Base-by-base conservation (phyloP, 164 flowering plant genomes). In the Magnolia changhungtana region DNA sequence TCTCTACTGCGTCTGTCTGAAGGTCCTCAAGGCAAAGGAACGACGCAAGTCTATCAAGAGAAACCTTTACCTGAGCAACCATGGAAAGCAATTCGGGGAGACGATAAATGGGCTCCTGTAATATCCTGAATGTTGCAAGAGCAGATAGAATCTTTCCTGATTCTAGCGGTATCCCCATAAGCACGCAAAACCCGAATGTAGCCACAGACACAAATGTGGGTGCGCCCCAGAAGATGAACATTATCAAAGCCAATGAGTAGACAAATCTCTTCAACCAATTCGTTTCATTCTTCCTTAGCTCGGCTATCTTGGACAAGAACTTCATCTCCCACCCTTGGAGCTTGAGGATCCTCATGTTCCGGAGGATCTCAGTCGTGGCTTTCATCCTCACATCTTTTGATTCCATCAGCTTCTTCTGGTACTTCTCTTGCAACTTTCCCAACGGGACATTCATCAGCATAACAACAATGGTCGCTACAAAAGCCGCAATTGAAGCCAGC, bases 251-350 rank as follows among this genome's bases (percentile, higher is more conserved):
- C 0, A 61, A n/a, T 13, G 88, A 86, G 58, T 87, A 90, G 29
- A 84, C 71, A 75, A 14, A 86, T 65, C 81, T 92, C 67, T 77
- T 85, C 77, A 92, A 77, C 93, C 93, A 90, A 21, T 82, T 88
- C 29, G 72, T 20, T 78, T 92, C 97, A 18, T 23, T 74, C 27
- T 86, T 78, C 73, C 95, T 81, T 14, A 88, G 88, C 23, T 85
- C 88, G 3, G 59, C 3, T 71, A 92, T 84, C 74, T 83, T 92
- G 0, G 89, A 86, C 78, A 89, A 76, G 79, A 89, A 90, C 82
- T 83, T 90, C 89, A 86, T 83, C 76, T 92, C 95, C 95, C 97
- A 92, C 13, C 84, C 93, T 72, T 91, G 93, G 69, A 92, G 90
- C 78, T 92, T 92, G 74, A 92, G 89, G 74, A 92, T 86, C 67